phyloP scores from a whole-genome alignment of 192 early-diverging fungal genomes.

The Backusella circina region DNA sequence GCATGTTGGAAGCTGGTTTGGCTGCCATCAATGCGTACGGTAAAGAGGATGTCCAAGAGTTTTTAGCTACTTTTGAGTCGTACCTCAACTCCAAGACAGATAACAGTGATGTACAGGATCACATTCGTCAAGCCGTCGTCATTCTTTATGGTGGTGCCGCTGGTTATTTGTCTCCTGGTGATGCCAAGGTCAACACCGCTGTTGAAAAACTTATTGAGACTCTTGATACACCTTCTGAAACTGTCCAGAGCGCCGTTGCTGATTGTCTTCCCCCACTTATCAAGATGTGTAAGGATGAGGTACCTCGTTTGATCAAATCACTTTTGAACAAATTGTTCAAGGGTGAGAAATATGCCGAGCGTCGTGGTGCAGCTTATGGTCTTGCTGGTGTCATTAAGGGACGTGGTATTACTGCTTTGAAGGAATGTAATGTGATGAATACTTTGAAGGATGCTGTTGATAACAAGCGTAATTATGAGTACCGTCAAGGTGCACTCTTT shows the following conservation, averaged over 20 bases:
- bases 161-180: conserved; percentile 73
- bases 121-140: conserved; percentile 88
- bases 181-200: conserved; percentile 72
- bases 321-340: conserved; percentile 70
- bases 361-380: conserved; percentile 94
- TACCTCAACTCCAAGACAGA: conserved; percentile 68
- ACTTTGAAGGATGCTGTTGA: conserved; percentile 78
- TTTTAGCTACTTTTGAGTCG: conserved; percentile 76
- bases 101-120: conserved; percentile 75
- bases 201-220: conserved; percentile 88
- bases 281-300: conserved; percentile 64
- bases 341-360: conserved; percentile 75
- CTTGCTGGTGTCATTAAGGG: conserved; percentile 93
- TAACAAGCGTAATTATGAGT: conserved; percentile 69
- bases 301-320: conserved; percentile 53
- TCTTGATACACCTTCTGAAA: conserved; percentile 88
- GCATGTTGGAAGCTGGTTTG: conserved; percentile 87
- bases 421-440: conserved; percentile 78
- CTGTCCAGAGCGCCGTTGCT: conserved; percentile 90
- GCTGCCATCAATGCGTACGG: conserved; percentile 73
- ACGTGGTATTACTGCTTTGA: conserved; percentile 81
- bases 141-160: conserved; percentile 91
- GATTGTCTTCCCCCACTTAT: conserved; percentile 92
- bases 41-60: conserved; percentile 52
- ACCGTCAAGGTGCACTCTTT: conserved; percentile 91